Evolutionary conservation across 805 yeast genomes (phyloP).

Genomic region (Hyphopichia homilentoma): DNA sequence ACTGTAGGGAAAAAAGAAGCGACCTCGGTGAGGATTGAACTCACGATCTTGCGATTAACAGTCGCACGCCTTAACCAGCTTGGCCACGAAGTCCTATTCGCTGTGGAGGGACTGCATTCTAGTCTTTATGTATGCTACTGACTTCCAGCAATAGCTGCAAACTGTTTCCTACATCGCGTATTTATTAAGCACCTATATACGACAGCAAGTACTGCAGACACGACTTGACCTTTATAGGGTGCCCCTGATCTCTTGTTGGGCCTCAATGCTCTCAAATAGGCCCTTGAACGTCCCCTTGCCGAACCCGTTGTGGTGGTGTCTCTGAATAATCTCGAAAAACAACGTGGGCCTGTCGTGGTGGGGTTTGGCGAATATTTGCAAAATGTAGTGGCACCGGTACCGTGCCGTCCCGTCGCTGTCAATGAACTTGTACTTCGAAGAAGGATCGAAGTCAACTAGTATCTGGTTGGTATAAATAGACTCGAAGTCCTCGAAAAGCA

Average conservation of each 20-base stretch:
- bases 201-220: no score
- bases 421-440: conserved; percentile 21
- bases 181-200: no score
- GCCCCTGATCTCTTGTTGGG: conserved; percentile 71
- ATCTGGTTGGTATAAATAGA: conserved; percentile 51
- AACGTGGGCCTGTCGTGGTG: conserved; percentile 76
- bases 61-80: conserved; percentile 5
- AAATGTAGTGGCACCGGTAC: conserved; percentile 53
- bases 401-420: no score
- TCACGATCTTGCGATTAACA: conserved; percentile 4
- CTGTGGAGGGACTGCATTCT: no score
- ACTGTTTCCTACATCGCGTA: no score
- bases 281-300: conserved; percentile 89
- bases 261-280: conserved; percentile 73
- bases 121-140: no score
- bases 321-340: conserved; percentile 77
- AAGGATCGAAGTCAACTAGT: conserved; percentile 72
- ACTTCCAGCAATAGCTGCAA: no score
- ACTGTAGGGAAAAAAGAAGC: conserved; percentile 1
- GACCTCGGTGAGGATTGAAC: conserved; percentile 5
- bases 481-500: conserved; percentile 51
- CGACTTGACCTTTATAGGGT: conserved; percentile 32
- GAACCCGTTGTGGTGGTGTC: conserved; percentile 77
- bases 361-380: conserved; percentile 79
- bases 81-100: conserved; percentile 5